Conservation (phyloP, 495 filamentous ascomycete species). For the Chlorociboria aeruginascens region DNA sequence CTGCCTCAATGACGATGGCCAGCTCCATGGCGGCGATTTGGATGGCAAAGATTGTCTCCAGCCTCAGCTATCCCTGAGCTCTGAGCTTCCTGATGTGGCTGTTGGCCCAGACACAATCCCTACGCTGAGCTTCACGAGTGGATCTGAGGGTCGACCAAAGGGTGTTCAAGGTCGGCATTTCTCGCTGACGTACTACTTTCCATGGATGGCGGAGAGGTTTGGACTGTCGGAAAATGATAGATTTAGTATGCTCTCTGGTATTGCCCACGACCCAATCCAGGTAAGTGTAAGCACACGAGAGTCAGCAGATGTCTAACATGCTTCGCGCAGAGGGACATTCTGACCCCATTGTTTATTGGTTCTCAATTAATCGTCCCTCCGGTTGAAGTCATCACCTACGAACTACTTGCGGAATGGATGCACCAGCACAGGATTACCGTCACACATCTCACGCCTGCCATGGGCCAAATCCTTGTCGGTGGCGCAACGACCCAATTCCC, state of each 20-base stretch:
- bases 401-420: conserved; percentile 85
- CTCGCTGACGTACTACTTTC: not conserved
- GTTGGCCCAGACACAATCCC: not conserved
- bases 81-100: not conserved
- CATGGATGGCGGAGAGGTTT: not conserved
- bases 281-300: no score
- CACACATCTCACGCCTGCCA: conserved; percentile 82
- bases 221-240: not conserved
- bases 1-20: not conserved
- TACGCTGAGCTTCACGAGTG: not conserved
- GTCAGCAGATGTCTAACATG: no score
- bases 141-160: not conserved
- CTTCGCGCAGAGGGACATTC: conserved; percentile 49
- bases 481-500: conserved; percentile 66
- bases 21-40: not conserved
- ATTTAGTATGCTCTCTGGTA: not conserved
- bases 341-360: conserved; percentile 83
- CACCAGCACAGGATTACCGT: conserved; percentile 59
- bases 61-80: not conserved
- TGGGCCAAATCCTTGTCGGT: conserved; percentile 89
- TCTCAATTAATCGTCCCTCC: conserved; percentile 68
- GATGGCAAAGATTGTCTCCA: not conserved
- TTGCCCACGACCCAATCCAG: not conserved
- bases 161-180: not conserved
- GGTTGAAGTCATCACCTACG: conserved; percentile 71